These are phyloP conservation scores for Lentinula edodes DNA, from an alignment of 768 basidiomycete species.

Conservation along the genomic window DNA sequence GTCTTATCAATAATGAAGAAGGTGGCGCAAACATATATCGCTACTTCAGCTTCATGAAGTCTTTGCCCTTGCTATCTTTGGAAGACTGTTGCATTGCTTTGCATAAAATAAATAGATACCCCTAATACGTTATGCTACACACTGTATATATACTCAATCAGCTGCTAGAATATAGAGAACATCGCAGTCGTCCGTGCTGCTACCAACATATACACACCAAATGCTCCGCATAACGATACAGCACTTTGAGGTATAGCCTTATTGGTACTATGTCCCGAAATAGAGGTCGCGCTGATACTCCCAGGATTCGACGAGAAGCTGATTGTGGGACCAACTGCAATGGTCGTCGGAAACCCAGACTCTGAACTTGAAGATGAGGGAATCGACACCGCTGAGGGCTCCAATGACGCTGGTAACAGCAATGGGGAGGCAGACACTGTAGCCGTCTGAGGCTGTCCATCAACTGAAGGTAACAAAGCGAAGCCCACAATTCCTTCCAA, in stretches of 20 bases:
- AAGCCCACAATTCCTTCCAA: neutral
- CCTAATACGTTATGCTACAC: neutral
- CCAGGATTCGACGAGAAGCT: neutral
- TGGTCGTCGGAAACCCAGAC: neutral
- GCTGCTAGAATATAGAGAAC: neutral
- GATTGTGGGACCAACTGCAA: neutral
- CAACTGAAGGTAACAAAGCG: neutral
- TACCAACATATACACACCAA: neutral
- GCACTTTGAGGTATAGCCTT: neutral
- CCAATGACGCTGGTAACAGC: neutral
- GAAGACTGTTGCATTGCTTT: neutral
- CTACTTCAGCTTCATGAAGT: neutral
- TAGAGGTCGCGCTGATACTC: neutral
- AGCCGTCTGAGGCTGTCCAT: neutral
- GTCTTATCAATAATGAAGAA: slow-evolving; percentile 50
- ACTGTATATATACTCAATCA: neutral
- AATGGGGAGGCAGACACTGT: neutral
- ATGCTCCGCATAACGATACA: neutral
- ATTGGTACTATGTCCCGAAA: neutral
- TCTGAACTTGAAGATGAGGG: neutral
- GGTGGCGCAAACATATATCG: slow-evolving; percentile 12
- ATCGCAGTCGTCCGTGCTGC: neutral
- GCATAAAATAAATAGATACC: neutral
- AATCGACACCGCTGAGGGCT: neutral
- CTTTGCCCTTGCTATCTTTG: neutral